phyloP scores from a whole-genome alignment of 768 basidiomycete species.

The Pleurotus eryngii region DNA sequence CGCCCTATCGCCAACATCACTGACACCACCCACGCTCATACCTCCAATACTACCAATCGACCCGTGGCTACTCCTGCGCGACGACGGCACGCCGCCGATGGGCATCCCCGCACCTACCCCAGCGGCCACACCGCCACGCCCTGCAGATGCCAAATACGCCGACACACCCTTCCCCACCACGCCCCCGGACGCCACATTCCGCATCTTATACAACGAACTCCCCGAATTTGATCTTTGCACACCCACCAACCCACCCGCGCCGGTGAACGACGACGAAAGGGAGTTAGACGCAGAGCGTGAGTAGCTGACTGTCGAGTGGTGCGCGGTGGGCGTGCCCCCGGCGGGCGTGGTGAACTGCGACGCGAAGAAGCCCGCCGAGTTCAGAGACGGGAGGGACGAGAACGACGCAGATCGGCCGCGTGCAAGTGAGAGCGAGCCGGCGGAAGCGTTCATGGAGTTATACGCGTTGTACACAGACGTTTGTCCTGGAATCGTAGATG shows the following conservation, averaged over 20 bases:
- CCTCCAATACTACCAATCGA: slow-evolving; percentile 8
- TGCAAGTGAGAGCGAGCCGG: not conserved
- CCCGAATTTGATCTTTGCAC: slow-evolving; percentile 5
- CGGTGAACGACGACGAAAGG: not conserved
- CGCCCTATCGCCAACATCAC: slow-evolving; percentile 51
- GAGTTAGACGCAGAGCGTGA: too few relatives aligned
- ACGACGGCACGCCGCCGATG: slow-evolving; percentile 15
- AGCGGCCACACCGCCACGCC: not conserved
- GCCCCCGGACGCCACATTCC: slow-evolving; percentile 1
- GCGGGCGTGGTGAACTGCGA: not conserved
- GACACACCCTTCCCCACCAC: not conserved
- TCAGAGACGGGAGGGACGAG: not conserved
- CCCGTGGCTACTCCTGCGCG: slow-evolving; percentile 24
- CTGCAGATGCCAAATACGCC: not conserved
- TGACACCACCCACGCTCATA: not conserved
- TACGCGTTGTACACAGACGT: slow-evolving; percentile 20
- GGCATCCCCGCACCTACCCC: not conserved
- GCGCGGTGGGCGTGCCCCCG: too few relatives aligned
- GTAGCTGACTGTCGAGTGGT: too few relatives aligned
- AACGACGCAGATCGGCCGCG: not conserved
- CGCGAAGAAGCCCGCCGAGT: not conserved
- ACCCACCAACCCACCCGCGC: not conserved
- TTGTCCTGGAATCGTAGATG: slow-evolving; percentile 15
- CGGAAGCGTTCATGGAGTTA: not conserved
- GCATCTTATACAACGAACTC: not conserved